Evolutionary conservation across 2,329 filamentous ascomycete genomes (phyloP), one percentile per base, ranked within the genome.

Genomic region (Fusarium secorum): DNA sequence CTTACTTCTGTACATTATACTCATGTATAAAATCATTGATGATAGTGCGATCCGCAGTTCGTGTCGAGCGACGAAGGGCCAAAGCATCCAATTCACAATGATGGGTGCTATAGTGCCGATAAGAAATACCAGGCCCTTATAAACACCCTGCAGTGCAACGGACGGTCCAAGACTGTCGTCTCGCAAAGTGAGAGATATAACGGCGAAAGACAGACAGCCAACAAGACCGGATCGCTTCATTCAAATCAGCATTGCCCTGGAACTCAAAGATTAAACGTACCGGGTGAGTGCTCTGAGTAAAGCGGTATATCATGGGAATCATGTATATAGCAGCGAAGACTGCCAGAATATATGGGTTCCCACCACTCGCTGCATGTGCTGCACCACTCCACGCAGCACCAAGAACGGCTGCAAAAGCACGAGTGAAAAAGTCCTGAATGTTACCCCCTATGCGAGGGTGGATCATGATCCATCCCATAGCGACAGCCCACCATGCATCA

Each of bases 21-120:
- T 87, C 63, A 85, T 83, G 71, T 88, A 88, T 52, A 88, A 85
- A 70, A 89, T 80, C 85, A 88, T 89, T 4, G 83, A 81, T 1
- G 87, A 86, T 4, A 88, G 75, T 0, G 86, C 86, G 63, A 85
- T 86, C 26, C 87, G 80, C 18, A 90, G 81, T 74, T 89, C 87
- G 70, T 89, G 87, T 17, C 88, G 82, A 15, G 88, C 87, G 9
- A 89, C 83, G 67, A 90, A 90, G 5, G 88, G 88, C 88, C 88
- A 90, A 7, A 90, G 78, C 17, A 87, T 73, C 87, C 87, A 89
- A 69, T 89, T 89, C 18, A 89, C 83, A 2, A 87, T 66, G 15
- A 89, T 81, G 1, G 87, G 86, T 3, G 84, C 81, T 2, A 86
- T 80, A 6, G 87, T 84, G 4, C 87, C 88, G 26, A 88, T 76